Conservation (phyloP, 129 eudicot genomes). For the Centaurea solstitialis region DNA sequence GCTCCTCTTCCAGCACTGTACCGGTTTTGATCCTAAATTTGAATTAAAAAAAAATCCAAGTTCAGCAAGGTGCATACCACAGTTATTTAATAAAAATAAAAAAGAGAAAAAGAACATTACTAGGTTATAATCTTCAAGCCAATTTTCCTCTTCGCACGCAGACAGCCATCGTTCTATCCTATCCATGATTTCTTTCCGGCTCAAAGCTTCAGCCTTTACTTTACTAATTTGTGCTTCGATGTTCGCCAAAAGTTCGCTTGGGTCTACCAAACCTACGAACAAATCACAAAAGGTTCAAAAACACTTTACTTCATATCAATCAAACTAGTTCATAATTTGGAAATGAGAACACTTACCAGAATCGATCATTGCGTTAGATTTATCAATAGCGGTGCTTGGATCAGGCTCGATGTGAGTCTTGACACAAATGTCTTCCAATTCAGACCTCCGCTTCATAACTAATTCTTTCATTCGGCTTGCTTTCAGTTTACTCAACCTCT, state of each 20-base stretch:
- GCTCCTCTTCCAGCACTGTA: conserved; percentile 95
- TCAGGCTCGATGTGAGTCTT: conserved; percentile 80
- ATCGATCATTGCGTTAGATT: conserved; percentile 84
- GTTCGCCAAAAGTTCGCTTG: conserved; percentile 71
- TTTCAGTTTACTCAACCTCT: conserved; percentile 80
- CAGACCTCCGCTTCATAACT: conserved; percentile 76
- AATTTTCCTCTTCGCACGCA: conserved; percentile 94
- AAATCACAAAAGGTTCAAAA: neutral
- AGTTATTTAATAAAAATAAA: neutral
- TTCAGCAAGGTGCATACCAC: neutral
- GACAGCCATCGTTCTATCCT: conserved; percentile 87
- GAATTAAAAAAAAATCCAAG: conserved; percentile 8
- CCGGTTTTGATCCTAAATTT: conserved; percentile 64
- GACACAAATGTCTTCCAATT: conserved; percentile 73
- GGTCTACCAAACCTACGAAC: conserved; percentile 74
- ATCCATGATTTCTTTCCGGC: conserved; percentile 88
- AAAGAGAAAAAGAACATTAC: conserved; percentile 37
- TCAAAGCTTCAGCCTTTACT: conserved; percentile 82
- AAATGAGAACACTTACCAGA: conserved; percentile 53
- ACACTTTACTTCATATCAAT: neutral
- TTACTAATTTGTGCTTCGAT: conserved; percentile 79
- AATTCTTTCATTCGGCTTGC: conserved; percentile 90
- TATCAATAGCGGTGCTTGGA: conserved; percentile 78
- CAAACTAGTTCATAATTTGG: neutral
- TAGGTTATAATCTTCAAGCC: conserved; percentile 88